Conservation (phyloP, 2,329 filamentous ascomycete genomes). For the Furcasterigmium furcatum region DNA sequence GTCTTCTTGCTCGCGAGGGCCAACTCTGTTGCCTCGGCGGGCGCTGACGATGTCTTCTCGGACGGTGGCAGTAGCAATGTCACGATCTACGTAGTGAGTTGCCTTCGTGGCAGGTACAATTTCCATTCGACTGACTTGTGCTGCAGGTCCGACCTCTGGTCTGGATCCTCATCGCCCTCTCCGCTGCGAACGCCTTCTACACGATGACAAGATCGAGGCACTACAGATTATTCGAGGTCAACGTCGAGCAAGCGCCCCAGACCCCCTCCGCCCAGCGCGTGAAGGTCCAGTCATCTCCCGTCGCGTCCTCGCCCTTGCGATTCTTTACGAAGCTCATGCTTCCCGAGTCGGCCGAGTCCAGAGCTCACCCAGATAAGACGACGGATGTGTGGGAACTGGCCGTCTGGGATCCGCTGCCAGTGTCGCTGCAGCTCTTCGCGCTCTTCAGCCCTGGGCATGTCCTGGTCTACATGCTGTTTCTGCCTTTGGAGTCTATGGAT, state of each 20-base stretch:
- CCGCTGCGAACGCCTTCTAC: slow-evolving; percentile 74
- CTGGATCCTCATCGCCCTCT: slow-evolving; percentile 64
- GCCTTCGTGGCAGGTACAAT: too few relatives aligned
- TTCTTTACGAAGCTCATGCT: slow-evolving; percentile 68
- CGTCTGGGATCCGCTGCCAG: slow-evolving; percentile 88
- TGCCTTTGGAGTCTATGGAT: slow-evolving; percentile 74
- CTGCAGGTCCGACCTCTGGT: slow-evolving; percentile 65
- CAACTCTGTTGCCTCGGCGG: slow-evolving; percentile 57
- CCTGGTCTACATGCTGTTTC: slow-evolving; percentile 83
- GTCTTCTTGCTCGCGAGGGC: slow-evolving; percentile 79
- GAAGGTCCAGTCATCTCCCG: slow-evolving; percentile 79
- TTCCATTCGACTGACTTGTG: slow-evolving; percentile 10
- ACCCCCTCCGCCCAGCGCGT: slow-evolving; percentile 89
- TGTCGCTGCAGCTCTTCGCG: slow-evolving; percentile 79
- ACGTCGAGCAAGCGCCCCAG: slow-evolving; percentile 69
- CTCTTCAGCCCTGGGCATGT: slow-evolving; percentile 92
- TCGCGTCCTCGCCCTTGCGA: slow-evolving; percentile 73
- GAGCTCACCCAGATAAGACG: slow-evolving; percentile 77
- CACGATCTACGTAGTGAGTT: slow-evolving; percentile 53
- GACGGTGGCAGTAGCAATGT: slow-evolving; percentile 65
- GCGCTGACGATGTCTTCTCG: slow-evolving; percentile 80
- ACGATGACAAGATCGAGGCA: slow-evolving; percentile 78
- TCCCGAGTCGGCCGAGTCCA: slow-evolving; percentile 69
- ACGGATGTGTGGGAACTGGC: slow-evolving; percentile 93
- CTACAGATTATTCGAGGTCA: slow-evolving; percentile 88